phyloP scores from a whole-genome alignment of 2,329 filamentous ascomycete species.

The Sporothrix protearum region DNA sequence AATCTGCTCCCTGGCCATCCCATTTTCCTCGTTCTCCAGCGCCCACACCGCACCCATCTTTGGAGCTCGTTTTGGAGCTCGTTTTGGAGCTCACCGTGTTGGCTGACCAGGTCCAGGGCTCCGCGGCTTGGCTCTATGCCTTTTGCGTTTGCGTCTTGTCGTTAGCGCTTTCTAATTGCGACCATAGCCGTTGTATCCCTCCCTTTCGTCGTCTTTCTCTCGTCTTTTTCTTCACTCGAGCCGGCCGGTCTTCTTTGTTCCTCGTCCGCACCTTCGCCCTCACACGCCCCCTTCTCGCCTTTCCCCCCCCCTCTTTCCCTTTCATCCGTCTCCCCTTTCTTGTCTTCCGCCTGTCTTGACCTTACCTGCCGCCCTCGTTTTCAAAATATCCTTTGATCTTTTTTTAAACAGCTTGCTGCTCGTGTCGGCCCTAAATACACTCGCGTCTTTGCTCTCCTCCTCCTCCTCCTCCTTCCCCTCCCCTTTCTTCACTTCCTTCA shows the following conservation, averaged over 20 bases:
- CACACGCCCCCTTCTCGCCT: neutral
- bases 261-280: neutral
- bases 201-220: constrained; percentile 15
- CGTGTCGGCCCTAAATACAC: neutral
- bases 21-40: neutral
- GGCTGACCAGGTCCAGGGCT: neutral
- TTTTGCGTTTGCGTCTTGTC: constrained; percentile 14
- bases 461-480: neutral
- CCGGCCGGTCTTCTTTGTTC: neutral
- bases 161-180: constrained; percentile 6
- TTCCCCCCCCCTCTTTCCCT: neutral
- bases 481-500: neutral
- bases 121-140: neutral
- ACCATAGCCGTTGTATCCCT: neutral
- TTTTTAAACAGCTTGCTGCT: neutral
- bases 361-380: neutral
- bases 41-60: neutral
- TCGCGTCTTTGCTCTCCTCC: no score
- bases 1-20: neutral
- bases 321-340: neutral
- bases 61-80: neutral
- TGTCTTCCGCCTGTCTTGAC: neutral
- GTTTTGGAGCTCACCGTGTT: neutral
- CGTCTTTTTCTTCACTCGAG: neutral
- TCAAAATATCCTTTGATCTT: constrained; percentile 5